These are phyloP conservation scores for Arthrobotrys sphaeroides DNA, from an alignment of 2,329 filamentous ascomycete genomes.

Conservation along the genomic window DNA sequence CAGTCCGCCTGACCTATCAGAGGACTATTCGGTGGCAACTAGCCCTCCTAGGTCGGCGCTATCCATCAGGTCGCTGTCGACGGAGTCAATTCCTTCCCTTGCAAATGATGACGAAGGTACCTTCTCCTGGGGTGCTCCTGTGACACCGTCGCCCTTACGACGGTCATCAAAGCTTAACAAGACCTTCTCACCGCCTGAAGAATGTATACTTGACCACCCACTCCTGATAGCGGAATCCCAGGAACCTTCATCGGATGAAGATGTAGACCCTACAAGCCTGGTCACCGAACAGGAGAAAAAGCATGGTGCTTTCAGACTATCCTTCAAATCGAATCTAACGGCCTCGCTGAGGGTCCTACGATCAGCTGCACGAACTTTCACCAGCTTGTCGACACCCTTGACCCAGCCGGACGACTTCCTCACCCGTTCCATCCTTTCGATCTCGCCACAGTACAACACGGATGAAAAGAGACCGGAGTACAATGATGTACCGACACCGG, in stretches of 20 bases:
- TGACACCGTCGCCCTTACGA: slow-evolving; percentile 41
- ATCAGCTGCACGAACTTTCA: slow-evolving; percentile 72
- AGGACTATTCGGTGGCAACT: slow-evolving; percentile 53
- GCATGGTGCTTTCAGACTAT: slow-evolving; percentile 58
- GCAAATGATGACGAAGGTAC: slow-evolving; percentile 57
- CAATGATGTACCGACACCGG: slow-evolving; percentile 73
- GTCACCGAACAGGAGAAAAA: slow-evolving; percentile 53
- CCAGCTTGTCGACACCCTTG: slow-evolving; percentile 70
- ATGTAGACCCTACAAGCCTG: slow-evolving; percentile 51
- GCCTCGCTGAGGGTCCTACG: slow-evolving; percentile 73
- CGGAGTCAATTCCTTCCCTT: slow-evolving; percentile 57
- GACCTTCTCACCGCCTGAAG: slow-evolving; percentile 55
- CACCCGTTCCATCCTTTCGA: slow-evolving; percentile 73
- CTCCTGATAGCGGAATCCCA: slow-evolving; percentile 53
- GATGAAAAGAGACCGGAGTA: slow-evolving; percentile 73
- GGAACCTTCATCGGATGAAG: slow-evolving; percentile 48
- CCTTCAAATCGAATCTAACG: slow-evolving; percentile 75
- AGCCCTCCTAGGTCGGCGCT: slow-evolving; percentile 55
- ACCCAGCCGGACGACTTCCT: slow-evolving; percentile 74
- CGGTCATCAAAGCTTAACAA: slow-evolving; percentile 44
- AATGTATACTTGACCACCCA: slow-evolving; percentile 57
- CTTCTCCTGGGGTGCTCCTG: slow-evolving; percentile 54
- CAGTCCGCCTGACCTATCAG: slow-evolving; percentile 56
- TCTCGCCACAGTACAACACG: slow-evolving; percentile 72
- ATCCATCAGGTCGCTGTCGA: slow-evolving; percentile 56